phyloP scores from a whole-genome alignment of 2,329 filamentous ascomycete species.

The Endothia cerciana region DNA sequence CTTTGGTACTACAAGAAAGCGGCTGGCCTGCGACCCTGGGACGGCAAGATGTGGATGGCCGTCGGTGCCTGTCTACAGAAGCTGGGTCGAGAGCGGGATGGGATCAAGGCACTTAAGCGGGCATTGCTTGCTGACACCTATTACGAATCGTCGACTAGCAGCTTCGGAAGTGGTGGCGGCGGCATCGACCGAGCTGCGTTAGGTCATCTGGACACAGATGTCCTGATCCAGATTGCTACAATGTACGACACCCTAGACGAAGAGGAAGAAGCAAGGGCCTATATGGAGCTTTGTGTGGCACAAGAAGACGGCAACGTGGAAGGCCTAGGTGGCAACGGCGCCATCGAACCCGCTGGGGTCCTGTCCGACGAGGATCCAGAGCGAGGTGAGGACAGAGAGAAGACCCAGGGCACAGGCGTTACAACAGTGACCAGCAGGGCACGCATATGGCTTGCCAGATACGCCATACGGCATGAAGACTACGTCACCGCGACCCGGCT shows the following conservation, averaged over 20 bases:
- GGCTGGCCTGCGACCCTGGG: slow-evolving; percentile 89
- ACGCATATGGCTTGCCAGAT: slow-evolving; percentile 88
- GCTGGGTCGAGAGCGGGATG: slow-evolving; percentile 84
- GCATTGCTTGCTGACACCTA: slow-evolving; percentile 87
- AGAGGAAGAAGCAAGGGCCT: slow-evolving; percentile 79
- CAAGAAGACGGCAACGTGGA: slow-evolving; percentile 72
- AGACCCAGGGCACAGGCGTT: slow-evolving; percentile 72
- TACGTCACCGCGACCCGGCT: slow-evolving; percentile 77
- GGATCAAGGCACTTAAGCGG: slow-evolving; percentile 92
- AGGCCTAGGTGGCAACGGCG: slow-evolving; percentile 52
- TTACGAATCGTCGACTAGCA: slow-evolving; percentile 67
- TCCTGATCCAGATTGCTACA: slow-evolving; percentile 84
- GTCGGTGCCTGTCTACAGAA: slow-evolving; percentile 90
- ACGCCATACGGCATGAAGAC: slow-evolving; percentile 76
- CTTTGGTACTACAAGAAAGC: slow-evolving; percentile 98
- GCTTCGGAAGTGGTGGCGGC: slow-evolving; percentile 52
- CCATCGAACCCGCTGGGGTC: slow-evolving; percentile 51
- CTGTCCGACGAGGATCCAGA: slow-evolving; percentile 43
- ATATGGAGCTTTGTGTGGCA: slow-evolving; percentile 94
- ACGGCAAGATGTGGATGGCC: slow-evolving; percentile 98
- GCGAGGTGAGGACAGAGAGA: slow-evolving; percentile 44
- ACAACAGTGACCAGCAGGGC: slow-evolving; percentile 91
- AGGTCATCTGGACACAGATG: slow-evolving; percentile 81
- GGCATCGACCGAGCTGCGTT: slow-evolving; percentile 54
- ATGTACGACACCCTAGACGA: slow-evolving; percentile 85